phyloP scores from a whole-genome alignment of 345 rosid genomes.

The Mallotus nudiflorus region DNA sequence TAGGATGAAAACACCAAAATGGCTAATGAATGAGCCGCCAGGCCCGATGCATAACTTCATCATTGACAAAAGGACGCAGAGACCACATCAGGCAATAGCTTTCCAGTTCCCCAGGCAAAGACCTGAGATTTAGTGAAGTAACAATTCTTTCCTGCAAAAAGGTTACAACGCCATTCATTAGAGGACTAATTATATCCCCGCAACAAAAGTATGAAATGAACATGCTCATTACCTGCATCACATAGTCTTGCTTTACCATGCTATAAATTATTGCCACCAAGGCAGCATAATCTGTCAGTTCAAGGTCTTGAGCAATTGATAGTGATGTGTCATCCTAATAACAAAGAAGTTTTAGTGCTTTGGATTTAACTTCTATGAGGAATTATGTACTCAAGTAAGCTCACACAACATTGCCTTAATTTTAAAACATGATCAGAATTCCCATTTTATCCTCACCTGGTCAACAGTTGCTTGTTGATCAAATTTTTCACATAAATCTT shows the following conservation, averaged over 20 bases:
- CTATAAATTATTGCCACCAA: constrained; percentile 61
- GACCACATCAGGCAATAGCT: constrained; percentile 81
- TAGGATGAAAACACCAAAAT: neutral
- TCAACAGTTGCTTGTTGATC: constrained; percentile 29
- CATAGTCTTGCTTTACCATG: constrained; percentile 72
- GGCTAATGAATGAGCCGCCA: constrained; percentile 51
- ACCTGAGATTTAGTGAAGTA: constrained; percentile 54
- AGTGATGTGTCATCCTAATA: constrained; percentile 34
- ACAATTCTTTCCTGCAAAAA: constrained; percentile 66
- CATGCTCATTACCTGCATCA: constrained; percentile 64
- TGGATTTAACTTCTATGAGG: neutral
- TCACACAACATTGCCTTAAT: neutral
- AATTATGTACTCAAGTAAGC: neutral
- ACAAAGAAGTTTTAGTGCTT: neutral
- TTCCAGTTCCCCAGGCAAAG: constrained; percentile 56
- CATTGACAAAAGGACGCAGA: constrained; percentile 65
- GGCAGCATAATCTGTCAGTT: constrained; percentile 48
- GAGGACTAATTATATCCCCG: neutral
- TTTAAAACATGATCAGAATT: neutral
- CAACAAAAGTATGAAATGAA: neutral
- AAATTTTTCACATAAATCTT: constrained; percentile 25
- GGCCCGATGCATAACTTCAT: constrained; percentile 58
- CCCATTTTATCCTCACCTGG: constrained; percentile 41
- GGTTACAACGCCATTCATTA: neutral
- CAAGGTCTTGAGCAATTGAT: constrained; percentile 26